Evolutionary conservation across 2,329 filamentous ascomycete species (phyloP).

Genomic region (Fusarium sp.): DNA sequence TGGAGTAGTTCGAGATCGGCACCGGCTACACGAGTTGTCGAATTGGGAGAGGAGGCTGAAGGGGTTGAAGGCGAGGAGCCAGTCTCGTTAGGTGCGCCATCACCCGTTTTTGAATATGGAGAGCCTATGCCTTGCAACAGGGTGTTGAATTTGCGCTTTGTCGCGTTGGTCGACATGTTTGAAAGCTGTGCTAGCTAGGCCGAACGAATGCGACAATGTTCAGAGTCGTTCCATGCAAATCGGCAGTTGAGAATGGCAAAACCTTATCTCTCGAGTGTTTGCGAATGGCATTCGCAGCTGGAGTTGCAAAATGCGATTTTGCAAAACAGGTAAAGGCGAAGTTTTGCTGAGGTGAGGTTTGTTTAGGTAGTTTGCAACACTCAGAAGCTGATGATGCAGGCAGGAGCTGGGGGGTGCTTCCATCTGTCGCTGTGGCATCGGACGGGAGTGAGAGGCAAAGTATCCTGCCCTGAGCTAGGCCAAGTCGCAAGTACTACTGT

Average conservation of each 20-base stretch:
- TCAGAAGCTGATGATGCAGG: slow-evolving; percentile 20
- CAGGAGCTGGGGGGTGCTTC: slow-evolving; percentile 7
- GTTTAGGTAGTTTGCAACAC: slow-evolving; percentile 29
- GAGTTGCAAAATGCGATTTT: neutral
- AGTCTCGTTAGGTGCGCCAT: slow-evolving; percentile 13
- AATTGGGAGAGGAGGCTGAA: slow-evolving; percentile 22
- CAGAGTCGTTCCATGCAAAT: neutral
- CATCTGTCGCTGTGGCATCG: slow-evolving; percentile 20
- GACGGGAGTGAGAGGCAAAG: neutral
- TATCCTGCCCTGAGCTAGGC: slow-evolving; percentile 10
- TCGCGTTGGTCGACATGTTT: slow-evolving; percentile 70
- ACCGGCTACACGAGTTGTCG: slow-evolving; percentile 26
- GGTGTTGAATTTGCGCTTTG: slow-evolving; percentile 86
- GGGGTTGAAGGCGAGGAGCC: slow-evolving; percentile 27
- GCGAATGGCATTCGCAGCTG: neutral
- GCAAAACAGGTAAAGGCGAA: neutral
- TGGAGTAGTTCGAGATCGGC: slow-evolving; percentile 57
- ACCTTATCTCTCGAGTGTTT: neutral
- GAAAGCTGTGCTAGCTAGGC: neutral
- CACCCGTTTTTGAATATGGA: slow-evolving; percentile 36
- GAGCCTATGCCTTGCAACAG: slow-evolving; percentile 74
- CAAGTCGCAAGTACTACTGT: neutral
- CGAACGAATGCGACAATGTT: neutral
- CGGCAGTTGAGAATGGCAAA: neutral
- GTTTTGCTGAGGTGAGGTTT: slow-evolving; percentile 8